Evolutionary conservation across 1,284 basidiomycete species (phyloP).

Genomic region (Waitea zeae): DNA sequence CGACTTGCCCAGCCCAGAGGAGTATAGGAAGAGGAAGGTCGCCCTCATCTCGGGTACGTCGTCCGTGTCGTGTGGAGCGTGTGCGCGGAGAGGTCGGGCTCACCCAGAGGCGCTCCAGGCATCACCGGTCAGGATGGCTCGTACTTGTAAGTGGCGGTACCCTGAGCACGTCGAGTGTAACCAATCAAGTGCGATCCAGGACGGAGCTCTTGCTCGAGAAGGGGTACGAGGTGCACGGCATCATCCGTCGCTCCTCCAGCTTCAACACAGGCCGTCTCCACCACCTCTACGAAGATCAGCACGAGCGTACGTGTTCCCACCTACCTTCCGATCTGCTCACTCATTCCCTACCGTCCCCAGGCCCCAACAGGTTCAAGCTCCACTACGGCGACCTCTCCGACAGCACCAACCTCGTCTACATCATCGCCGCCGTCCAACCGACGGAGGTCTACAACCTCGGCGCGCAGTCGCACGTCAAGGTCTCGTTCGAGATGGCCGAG

Average conservation of each 20-base stretch:
- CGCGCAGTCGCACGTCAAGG: conserved; percentile 93
- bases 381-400: conserved; percentile 88
- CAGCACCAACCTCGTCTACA: conserved; percentile 86
- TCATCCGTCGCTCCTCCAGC: conserved; percentile 84
- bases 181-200: conserved; percentile 21
- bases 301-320: conserved; percentile 50
- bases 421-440: conserved; percentile 81
- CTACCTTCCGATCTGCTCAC: neutral
- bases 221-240: conserved; percentile 85
- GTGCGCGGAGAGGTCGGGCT: no score
- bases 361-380: conserved; percentile 65
- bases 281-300: conserved; percentile 77
- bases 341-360: conserved; percentile 16
- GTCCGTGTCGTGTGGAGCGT: no score
- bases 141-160: conserved; percentile 43
- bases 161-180: conserved; percentile 4
- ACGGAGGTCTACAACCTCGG: conserved; percentile 91
- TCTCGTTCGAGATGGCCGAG: conserved; percentile 94
- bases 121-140: conserved; percentile 89
- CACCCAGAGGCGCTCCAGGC: conserved; percentile 24
- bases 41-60: conserved; percentile 70
- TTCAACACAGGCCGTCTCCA: conserved; percentile 89
- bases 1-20: conserved; percentile 51
- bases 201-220: conserved; percentile 74
- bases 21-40: conserved; percentile 75